Base-by-base conservation (phyloP, 139 green algal species). In the Chlamydomonas eustigma region DNA sequence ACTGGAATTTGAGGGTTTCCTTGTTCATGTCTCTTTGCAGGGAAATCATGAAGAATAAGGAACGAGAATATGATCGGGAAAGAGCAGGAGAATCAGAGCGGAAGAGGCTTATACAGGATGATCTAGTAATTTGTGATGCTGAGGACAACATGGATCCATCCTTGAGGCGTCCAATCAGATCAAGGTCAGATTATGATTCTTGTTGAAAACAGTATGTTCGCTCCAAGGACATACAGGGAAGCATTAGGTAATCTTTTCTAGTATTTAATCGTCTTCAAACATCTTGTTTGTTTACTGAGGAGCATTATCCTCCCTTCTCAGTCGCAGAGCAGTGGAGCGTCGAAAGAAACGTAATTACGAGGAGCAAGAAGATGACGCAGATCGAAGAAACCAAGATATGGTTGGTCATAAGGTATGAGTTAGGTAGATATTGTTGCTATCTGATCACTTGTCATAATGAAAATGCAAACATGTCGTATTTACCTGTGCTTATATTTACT, bases 111-210 rank as follows among this genome's bases (percentile, higher is more conserved):
- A 64, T 86, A 24, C 76, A 81, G 3, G 78, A 78, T 5, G 90
- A 94, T 76, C 71, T 85, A 6, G 87, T 92, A 30, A 39, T 28
- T 31, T n/a, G 31, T 0, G 89, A 92, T 25, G 75, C 64, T 1
- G 90, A 94, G 35, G 88, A 90, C 6, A 85, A 90, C 5, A 38
- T 34, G 37, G 86, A 91, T 37, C 82, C 82, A 4, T 94, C 89
- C 89, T 52, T 72, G 52, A 44, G 85, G 58, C 74, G 79, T 35
- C 76, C 79, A 24, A 63, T 75, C 8, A 30, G 68, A n/a, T 24
- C 12, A 5, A 73, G 65, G 65, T 73, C 30, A 37, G 63, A 18
- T n/a, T n/a, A n/a, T n/a, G n/a, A n/a, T n/a, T n/a, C n/a, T n/a
- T n/a, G n/a, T n/a, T n/a, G n/a, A n/a, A n/a, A n/a, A n/a, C n/a